These are phyloP conservation scores for Rhynchosporium graminicola DNA, from an alignment of 2,329 filamentous ascomycete genomes.

Conservation along the genomic window DNA sequence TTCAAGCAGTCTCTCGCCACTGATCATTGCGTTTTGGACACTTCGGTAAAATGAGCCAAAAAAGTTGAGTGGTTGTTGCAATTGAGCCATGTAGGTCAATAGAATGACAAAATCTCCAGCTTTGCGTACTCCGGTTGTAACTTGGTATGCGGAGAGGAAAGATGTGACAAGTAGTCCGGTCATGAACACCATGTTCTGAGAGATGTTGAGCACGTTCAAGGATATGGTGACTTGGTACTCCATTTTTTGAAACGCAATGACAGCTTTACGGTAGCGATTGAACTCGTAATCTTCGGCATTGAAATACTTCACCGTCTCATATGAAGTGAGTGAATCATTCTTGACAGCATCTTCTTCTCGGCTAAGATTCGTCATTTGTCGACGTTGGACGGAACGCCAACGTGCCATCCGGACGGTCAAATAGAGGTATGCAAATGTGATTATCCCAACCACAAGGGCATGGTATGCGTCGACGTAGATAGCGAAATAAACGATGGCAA, in stretches of 20 bases:
- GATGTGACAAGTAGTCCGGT: slow-evolving; percentile 71
- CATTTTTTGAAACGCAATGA: slow-evolving; percentile 69
- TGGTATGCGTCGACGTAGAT: slow-evolving; percentile 83
- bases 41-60: slow-evolving; percentile 95
- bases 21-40: slow-evolving; percentile 96
- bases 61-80: slow-evolving; percentile 81
- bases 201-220: slow-evolving; percentile 78
- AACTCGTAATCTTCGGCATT: slow-evolving; percentile 83
- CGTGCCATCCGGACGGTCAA: slow-evolving; percentile 95
- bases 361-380: slow-evolving; percentile 93
- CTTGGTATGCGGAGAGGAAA: slow-evolving; percentile 75
- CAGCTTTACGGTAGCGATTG: slow-evolving; percentile 68
- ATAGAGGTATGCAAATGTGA: slow-evolving; percentile 95
- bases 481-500: slow-evolving; percentile 82
- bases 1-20: slow-evolving; percentile 90
- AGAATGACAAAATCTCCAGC: slow-evolving; percentile 74
- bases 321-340: slow-evolving; percentile 98
- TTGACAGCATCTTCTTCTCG: slow-evolving; percentile 96
- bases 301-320: slow-evolving; percentile 93
- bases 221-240: slow-evolving; percentile 77
- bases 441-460: slow-evolving; percentile 82
- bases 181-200: slow-evolving; percentile 79
- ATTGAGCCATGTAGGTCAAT: slow-evolving; percentile 75
- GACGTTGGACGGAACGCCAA: slow-evolving; percentile 85
- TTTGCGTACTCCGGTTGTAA: slow-evolving; percentile 63